A percentile compares a stretch with the other conserved stretches of the same genome.
Evolutionary conservation across 1,284 basidiomycete species (phyloP).

Genomic region (Tilletia walkeri): DNA sequence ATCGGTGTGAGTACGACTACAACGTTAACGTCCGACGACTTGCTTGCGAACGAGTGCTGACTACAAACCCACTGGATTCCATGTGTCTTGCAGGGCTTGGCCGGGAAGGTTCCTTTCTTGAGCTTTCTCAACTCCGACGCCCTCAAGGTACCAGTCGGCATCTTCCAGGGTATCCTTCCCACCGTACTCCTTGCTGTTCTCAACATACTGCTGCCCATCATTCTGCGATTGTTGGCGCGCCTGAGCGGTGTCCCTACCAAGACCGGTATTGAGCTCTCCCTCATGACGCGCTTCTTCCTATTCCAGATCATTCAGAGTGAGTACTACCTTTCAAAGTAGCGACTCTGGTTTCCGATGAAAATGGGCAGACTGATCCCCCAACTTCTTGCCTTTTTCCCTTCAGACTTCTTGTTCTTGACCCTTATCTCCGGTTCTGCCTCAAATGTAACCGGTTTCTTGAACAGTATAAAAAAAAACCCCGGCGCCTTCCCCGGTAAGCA

Average conservation of each 20-base stretch:
- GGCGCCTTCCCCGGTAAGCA: constrained; percentile 31
- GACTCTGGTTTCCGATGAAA: too few relatives aligned
- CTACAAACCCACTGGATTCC: too few relatives aligned
- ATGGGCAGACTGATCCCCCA: not conserved
- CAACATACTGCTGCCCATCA: constrained; percentile 84
- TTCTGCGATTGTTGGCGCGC: constrained; percentile 72
- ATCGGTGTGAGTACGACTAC: constrained; percentile 58
- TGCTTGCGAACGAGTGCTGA: too few relatives aligned
- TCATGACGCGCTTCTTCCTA: constrained; percentile 87
- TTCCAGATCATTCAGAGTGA: constrained; percentile 66
- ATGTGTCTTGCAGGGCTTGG: constrained; percentile 59
- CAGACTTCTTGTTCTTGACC: constrained; percentile 51
- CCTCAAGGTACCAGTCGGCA: constrained; percentile 66
- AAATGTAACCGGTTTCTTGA: constrained; percentile 36
- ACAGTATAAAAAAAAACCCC: too few relatives aligned
- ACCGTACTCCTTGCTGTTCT: constrained; percentile 78
- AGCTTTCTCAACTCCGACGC: constrained; percentile 70
- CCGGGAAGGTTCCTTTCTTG: constrained; percentile 66
- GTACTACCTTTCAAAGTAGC: not conserved
- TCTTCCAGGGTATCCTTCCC: constrained; percentile 76
- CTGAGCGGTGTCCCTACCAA: constrained; percentile 78
- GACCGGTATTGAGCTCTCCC: constrained; percentile 78
- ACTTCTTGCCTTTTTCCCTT: not conserved
- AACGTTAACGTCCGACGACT: too few relatives aligned
- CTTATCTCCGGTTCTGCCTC: constrained; percentile 41